Base-by-base conservation (phyloP, 768 basidiomycete species). In the Gymnopilus dilepis region DNA sequence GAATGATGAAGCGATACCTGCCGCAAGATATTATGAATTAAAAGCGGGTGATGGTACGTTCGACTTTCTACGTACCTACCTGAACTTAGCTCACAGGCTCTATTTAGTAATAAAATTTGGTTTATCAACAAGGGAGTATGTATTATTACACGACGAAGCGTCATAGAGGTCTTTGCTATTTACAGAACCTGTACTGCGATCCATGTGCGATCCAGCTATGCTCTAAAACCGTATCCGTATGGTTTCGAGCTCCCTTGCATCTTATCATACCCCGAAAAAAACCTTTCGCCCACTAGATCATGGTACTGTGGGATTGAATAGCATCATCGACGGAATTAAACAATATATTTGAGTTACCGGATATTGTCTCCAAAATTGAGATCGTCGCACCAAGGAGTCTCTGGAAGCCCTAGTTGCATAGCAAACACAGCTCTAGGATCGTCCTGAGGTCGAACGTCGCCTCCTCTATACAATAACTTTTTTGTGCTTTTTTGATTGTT, bases 1-100 rank as follows among this genome's bases (percentile, higher is more conserved):
- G 47, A 99, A 99, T 69, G 93, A 89, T 63, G 85, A 90, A 68
- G 76, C 82, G 50, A 90, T 99, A 63, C 97, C 97, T 2, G 80
- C 87, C 1, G 89, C 94, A 7, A 81, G 97, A 61, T 99, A 87
- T 73, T 96, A 90, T 71, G 95, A 97, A 73, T 77, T 97, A 54
- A 88, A 83, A 73, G 77, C 84, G 19, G 82, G 86, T 24, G 95
- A 97, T 74, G 89, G 94, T 95, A 60, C 58, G 89, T 51, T 62
- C 47, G 45, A 24, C 47, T 31, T 31, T 59, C n/a, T 63, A 9
- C 52, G 40, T 30, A n/a, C 8, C 61, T 5, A 40, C 42, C 19
- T 40, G 47, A 45, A 11, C 45, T 41, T 15, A 54, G 11, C 45
- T 41, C 17, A 54, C 62, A 31, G 52, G 33, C 33, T 19, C 41